Base-by-base conservation (phyloP, 257 asterid genomes). In the Cordia subcordata region DNA sequence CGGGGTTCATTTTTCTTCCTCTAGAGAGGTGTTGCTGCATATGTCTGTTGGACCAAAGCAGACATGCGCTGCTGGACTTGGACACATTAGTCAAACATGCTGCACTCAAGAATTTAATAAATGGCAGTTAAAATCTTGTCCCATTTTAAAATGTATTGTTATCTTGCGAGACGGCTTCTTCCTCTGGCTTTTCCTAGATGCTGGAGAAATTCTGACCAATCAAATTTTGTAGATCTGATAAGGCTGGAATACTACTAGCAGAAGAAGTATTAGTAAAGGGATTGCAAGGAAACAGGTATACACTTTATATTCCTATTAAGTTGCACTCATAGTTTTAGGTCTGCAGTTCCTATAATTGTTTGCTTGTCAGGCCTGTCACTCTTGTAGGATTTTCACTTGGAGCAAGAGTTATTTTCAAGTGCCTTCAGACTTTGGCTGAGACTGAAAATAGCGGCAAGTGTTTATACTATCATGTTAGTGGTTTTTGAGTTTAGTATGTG, bases 341-440 rank as follows among this genome's bases (percentile, higher is more conserved):
- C 40, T 44, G 15, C 20, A 54, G 23, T 27, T 50, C 65, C 21
- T 57, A 57, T 61, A 23, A 16, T 64, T 57, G 51, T 42, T 56
- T 72, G 46, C 63, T 65, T 49, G 50, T 75, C 87, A 91, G 98
- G 94, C 98, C 98, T 35, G 98, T 92, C 69, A 92, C 98, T 55
- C 94, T 92, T 6, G 77, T 88, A 42, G 98, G 98, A 55, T 91
- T 88, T 79, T 92, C 98, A 10, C 96, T 92, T 67, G 98, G 96
- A 69, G 98, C 96, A 71, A 80, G 94, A 72, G 94, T 92, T 62
- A 78, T 92, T 70, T 88, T 92, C 75, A 82, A 77, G 75, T 92
- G 98, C 81, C 98, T 92, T 61, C 94, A 85, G 80, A 38, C 72
- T 61, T 78, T 92, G 79, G 82, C 94, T 64, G 83, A 84, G 72